These are phyloP conservation scores for Tetrahymena thermophila DNA, from an alignment of 73 alveolate species.

Conservation along the genomic window DNA sequence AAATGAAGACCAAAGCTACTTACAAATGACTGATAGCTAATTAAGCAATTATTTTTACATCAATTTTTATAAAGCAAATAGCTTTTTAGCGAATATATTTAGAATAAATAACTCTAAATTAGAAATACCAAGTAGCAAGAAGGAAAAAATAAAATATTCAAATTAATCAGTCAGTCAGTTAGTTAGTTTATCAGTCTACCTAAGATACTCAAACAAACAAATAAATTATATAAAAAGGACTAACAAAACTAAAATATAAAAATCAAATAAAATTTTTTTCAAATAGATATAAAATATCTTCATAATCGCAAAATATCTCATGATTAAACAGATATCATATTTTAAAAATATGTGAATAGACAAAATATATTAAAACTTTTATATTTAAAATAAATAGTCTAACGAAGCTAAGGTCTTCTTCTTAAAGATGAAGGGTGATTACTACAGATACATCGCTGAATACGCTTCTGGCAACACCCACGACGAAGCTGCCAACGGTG, in stretches of 20 bases:
- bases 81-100: neutral
- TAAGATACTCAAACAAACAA: too few species aligned
- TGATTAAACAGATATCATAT: neutral
- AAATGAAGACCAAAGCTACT: too few species aligned
- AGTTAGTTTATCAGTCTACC: neutral
- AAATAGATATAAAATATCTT: too few species aligned
- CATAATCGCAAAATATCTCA: neutral
- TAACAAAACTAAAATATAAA: neutral
- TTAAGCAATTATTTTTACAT: too few species aligned
- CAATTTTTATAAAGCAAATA: neutral
- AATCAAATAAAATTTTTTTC: too few species aligned
- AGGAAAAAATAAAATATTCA: too few species aligned
- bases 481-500: slow-evolving; percentile 70
- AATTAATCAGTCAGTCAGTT: neutral
- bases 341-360: neutral
- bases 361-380: neutral
- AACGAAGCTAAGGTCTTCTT: slow-evolving; percentile 68
- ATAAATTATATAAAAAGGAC: too few species aligned
- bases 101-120: neutral
- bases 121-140: neutral
- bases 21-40: too few species aligned
- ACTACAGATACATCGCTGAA: slow-evolving; percentile 74
- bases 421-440: slow-evolving; percentile 77
- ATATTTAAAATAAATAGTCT: neutral
- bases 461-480: slow-evolving; percentile 57